phyloP scores from a whole-genome alignment of 768 basidiomycete species.

The Pleurotus cornucopiae region DNA sequence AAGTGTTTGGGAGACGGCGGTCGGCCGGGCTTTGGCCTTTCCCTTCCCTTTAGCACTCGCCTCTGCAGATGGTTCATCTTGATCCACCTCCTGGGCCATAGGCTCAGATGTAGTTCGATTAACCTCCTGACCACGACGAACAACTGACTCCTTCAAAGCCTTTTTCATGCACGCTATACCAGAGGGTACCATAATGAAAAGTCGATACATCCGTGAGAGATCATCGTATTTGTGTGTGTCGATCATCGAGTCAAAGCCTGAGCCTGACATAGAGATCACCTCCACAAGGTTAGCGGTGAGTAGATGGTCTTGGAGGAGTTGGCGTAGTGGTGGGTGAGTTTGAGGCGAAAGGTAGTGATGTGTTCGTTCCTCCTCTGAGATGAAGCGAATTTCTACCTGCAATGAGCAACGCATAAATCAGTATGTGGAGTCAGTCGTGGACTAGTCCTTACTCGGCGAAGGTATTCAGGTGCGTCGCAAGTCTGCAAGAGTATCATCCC shows the following conservation, averaged over 20 bases:
- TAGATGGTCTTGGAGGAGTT: conserved; percentile 74
- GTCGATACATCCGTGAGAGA: conserved; percentile 71
- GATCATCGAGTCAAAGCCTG: conserved; percentile 86
- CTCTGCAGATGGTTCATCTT: conserved; percentile 32
- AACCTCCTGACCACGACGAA: conserved; percentile 71
- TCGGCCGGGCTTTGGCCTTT: conserved; percentile 34
- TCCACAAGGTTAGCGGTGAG: conserved; percentile 72
- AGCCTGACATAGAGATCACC: conserved; percentile 74
- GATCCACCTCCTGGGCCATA: conserved; percentile 27
- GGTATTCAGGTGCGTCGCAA: conserved; percentile 80
- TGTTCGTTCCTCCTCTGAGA: conserved; percentile 78
- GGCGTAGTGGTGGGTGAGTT: conserved; percentile 63
- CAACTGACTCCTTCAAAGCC: conserved; percentile 68
- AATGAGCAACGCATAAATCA: conserved; percentile 14
- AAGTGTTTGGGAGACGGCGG: conserved; percentile 44
- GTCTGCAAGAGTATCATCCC: conserved; percentile 63
- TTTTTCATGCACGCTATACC: conserved; percentile 65
- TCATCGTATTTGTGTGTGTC: conserved; percentile 76
- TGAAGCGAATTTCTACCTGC: conserved; percentile 77
- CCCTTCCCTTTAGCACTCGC: conserved; percentile 30
- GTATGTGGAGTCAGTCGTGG: not conserved
- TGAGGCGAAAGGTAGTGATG: conserved; percentile 81
- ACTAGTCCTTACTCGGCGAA: conserved; percentile 58
- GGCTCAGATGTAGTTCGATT: conserved; percentile 56
- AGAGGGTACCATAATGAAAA: conserved; percentile 63